Evolutionary conservation across 2,329 filamentous ascomycete species (phyloP).

Genomic region (Alternaria dauci): DNA sequence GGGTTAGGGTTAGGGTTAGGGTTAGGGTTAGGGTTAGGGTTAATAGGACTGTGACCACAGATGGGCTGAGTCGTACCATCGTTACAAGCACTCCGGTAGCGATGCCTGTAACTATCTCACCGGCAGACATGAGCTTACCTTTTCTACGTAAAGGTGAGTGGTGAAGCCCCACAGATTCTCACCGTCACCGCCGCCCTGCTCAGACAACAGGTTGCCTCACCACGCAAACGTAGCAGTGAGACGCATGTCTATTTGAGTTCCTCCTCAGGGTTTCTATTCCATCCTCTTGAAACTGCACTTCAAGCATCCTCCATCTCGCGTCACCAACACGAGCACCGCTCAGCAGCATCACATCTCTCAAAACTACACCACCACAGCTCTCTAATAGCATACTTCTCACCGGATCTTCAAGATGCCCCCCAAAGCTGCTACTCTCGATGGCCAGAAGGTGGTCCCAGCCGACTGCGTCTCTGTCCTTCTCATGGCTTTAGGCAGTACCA

Average conservation of each 20-base stretch:
- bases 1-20: no score
- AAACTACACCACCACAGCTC: not conserved
- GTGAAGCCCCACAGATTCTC: not conserved
- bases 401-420: constrained; percentile 21
- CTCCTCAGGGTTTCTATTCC: not conserved
- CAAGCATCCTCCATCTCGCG: not conserved
- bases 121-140: not conserved
- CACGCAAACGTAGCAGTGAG: not conserved
- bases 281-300: constrained; percentile 13
- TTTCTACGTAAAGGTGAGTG: constrained; percentile 16
- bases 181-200: constrained; percentile 15
- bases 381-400: no score
- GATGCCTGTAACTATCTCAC: not conserved
- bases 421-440: constrained; percentile 14
- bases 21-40: no score
- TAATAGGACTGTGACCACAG: not conserved
- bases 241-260: constrained; percentile 10
- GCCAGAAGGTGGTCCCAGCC: constrained; percentile 29
- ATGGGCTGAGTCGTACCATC: not conserved
- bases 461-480: constrained; percentile 39
- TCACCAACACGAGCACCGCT: not conserved
- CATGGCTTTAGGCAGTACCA: constrained; percentile 22
- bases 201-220: constrained; percentile 17
- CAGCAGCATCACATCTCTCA: not conserved
- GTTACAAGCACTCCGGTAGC: not conserved